These are phyloP conservation scores for Stylosanthes scabra DNA, from an alignment of 331 rosid species.

Conservation along the genomic window DNA sequence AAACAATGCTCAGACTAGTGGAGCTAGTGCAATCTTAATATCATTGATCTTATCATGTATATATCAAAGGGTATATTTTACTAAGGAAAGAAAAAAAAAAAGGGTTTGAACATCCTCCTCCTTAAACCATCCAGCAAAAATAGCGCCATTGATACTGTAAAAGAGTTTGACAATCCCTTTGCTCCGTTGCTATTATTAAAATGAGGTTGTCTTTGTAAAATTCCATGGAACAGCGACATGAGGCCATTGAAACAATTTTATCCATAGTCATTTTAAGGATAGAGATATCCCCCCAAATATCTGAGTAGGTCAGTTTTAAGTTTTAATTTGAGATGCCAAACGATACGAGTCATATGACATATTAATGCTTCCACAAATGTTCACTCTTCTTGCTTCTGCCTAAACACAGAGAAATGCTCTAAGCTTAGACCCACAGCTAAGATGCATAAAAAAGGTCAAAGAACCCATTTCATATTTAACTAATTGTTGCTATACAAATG, in stretches of 20 bases:
- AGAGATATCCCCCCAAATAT: not conserved
- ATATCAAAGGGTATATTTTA: slow-evolving; percentile 3
- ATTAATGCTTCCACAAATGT: not conserved
- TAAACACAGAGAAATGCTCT: not conserved
- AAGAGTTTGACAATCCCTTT: slow-evolving; percentile 1
- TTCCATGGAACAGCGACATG: slow-evolving; percentile 15
- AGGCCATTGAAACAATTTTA: not conserved
- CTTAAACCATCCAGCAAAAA: not conserved
- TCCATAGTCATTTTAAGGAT: slow-evolving; percentile 1
- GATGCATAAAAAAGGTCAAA: not conserved
- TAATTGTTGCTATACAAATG: slow-evolving; percentile 24
- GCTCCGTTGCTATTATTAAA: not conserved
- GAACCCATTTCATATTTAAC: slow-evolving; percentile 1
- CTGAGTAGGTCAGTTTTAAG: not conserved
- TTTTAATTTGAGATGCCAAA: slow-evolving; percentile 12
- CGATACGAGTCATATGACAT: not conserved
- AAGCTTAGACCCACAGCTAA: not conserved
- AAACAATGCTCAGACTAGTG: slow-evolving; percentile 10
- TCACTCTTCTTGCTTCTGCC: not conserved
- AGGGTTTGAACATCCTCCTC: slow-evolving; percentile 5
- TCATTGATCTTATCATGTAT: not conserved
- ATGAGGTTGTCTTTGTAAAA: not conserved
- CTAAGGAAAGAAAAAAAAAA: not conserved
- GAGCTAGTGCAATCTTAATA: slow-evolving; percentile 13
- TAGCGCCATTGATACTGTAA: not conserved